These are phyloP conservation scores for Lyophyllum atratum DNA, from an alignment of 768 basidiomycete genomes.

Conservation along the genomic window DNA sequence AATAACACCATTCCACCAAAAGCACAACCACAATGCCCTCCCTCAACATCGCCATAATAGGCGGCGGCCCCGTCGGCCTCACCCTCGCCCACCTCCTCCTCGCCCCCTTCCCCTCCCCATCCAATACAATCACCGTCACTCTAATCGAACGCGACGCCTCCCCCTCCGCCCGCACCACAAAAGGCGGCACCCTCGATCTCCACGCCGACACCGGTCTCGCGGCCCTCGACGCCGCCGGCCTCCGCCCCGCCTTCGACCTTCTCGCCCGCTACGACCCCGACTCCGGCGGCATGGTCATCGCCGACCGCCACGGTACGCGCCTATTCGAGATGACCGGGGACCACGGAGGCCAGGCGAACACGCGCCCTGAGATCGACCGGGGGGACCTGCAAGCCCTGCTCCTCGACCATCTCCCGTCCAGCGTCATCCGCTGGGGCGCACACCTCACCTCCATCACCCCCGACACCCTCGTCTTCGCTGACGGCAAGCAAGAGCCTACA, in stretches of 20 bases:
- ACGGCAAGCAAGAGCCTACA: constrained; percentile 11
- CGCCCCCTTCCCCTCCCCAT: background rate
- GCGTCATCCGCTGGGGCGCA: constrained; percentile 20
- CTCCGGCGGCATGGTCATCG: constrained; percentile 14
- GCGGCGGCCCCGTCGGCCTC: constrained; percentile 27
- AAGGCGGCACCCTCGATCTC: constrained; percentile 29
- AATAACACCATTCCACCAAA: background rate
- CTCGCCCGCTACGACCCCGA: constrained; percentile 15
- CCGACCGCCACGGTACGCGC: constrained; percentile 13
- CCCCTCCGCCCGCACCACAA: constrained; percentile 14
- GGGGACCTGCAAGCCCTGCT: constrained; percentile 25
- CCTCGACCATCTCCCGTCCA: constrained; percentile 22
- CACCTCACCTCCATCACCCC: constrained; percentile 15
- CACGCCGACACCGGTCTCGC: constrained; percentile 25
- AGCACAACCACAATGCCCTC: constrained; percentile 1
- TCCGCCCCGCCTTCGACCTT: constrained; percentile 21
- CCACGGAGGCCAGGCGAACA: constrained; percentile 3
- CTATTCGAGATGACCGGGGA: constrained; percentile 2
- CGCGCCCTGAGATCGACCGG: constrained; percentile 28
- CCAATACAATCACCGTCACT: constrained; percentile 11
- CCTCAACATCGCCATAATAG: constrained; percentile 19
- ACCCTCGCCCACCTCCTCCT: constrained; percentile 25
- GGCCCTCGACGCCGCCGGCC: constrained; percentile 25
- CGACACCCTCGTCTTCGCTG: constrained; percentile 9
- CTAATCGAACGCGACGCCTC: constrained; percentile 27